Base-by-base conservation (phyloP, 805 yeast species). In the Starmerella kuoi region DNA sequence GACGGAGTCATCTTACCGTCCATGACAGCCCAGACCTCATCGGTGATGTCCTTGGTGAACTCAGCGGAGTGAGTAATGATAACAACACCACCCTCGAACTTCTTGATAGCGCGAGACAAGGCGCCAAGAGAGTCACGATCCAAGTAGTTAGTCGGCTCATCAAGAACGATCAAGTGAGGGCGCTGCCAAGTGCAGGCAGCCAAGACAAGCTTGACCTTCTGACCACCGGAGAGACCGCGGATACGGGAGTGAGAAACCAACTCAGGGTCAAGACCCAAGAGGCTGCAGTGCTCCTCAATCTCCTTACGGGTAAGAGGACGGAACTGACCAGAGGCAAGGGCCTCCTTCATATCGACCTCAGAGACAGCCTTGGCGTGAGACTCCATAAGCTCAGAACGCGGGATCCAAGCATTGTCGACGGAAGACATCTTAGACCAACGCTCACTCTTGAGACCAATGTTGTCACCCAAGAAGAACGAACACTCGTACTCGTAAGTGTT, bases 141-240 rank as follows among this genome's bases (percentile, higher is more conserved):
- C 76, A 88, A 76, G 73, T 88, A 91, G 75, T 88, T 88, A 63
- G 98, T 91, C 73, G 98, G 98, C 77, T 88, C 98, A 75, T 91
- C 98, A 70, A 91, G 82, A 60, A 91, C 98, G 61, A 91, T 87
- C 75, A 91, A 77, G 69, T 91, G 98, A 66, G 98, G 98, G 78
- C 97, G 88, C 77, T 88, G 96, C 98, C 98, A 91, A 49, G 97
- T 87, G 80, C 97, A 85, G 71, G 97, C 98, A 71, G 99, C 99
- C 63, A 91, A 74, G 63, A 91, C 98, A 68, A 91, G 82, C 76
- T 91, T 91, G 72, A 91, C 98, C 80, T 91, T 91, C 78, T 91
- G 98, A 76, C 98, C 98, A 81, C 98, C 98, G 60, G 98, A 91
- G 64, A 91, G 78, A 83, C 98, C 97, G 77, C 96, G 87, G 70